These are phyloP conservation scores for Zymoseptoria brevis DNA, from an alignment of 2,329 filamentous ascomycete species.

Conservation along the genomic window DNA sequence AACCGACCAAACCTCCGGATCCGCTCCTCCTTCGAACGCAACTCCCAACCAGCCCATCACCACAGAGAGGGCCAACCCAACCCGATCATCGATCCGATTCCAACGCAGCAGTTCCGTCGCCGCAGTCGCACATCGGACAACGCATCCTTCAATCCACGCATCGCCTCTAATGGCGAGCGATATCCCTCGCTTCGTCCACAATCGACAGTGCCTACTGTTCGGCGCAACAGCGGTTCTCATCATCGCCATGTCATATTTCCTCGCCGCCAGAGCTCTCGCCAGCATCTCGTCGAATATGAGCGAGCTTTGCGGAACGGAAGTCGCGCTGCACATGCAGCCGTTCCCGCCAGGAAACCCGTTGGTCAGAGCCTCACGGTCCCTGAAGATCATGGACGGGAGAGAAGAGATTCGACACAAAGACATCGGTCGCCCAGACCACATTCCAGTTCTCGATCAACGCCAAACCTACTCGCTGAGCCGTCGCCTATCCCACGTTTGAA, in stretches of 20 bases:
- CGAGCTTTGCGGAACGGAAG: background rate
- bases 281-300: conserved; percentile 5
- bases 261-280: conserved; percentile 11
- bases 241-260: conserved; percentile 12
- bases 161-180: conserved; percentile 15
- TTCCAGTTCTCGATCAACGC: conserved; percentile 16
- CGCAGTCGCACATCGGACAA: conserved; percentile 14
- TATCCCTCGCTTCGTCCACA: conserved; percentile 18
- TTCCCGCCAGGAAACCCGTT: background rate
- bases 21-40: conserved; percentile 19
- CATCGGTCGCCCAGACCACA: background rate
- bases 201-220: background rate
- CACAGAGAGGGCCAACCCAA: background rate
- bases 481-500: background rate
- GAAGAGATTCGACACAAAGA: background rate
- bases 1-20: conserved; percentile 14
- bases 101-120: conserved; percentile 6
- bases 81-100: background rate
- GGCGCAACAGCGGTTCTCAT: conserved; percentile 9
- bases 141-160: conserved; percentile 2
- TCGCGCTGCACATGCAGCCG: background rate
- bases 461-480: conserved; percentile 13
- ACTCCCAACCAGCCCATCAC: conserved; percentile 6
- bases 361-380: background rate
- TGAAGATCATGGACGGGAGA: background rate